phyloP scores from a whole-genome alignment of 2,329 filamentous ascomycete genomes.

The Ophiostoma sp. region DNA sequence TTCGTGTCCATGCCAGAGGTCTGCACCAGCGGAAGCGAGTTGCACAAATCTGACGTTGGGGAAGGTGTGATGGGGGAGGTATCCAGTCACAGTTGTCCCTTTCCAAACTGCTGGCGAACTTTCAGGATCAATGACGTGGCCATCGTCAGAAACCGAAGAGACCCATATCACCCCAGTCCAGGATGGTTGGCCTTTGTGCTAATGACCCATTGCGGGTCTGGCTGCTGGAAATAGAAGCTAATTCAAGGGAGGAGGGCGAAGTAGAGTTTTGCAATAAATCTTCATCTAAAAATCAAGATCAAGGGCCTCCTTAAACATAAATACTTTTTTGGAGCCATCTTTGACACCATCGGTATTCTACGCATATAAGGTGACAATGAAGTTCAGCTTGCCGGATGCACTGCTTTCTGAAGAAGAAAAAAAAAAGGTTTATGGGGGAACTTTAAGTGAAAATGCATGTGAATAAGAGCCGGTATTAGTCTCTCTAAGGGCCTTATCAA shows the following conservation, averaged over 20 bases:
- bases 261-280: background rate
- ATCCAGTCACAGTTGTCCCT: conserved; percentile 11
- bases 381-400: background rate
- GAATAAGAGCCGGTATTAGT: background rate
- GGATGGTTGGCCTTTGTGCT: background rate
- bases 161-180: conserved; percentile 1
- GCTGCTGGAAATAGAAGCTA: conserved; percentile 8
- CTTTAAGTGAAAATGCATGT: background rate
- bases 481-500: background rate
- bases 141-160: background rate
- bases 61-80: background rate
- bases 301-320: background rate
- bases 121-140: background rate
- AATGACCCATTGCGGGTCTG: conserved; percentile 3
- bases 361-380: background rate
- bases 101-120: background rate
- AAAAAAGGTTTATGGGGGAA: background rate
- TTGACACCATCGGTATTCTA: background rate
- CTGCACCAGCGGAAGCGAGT: conserved; percentile 41
- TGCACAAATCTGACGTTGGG: conserved; percentile 41
- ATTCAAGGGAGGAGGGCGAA: background rate
- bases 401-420: background rate
- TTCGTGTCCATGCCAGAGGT: conserved; percentile 38
- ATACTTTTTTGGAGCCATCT: background rate
- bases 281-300: background rate